phyloP scores from a whole-genome alignment of 1,284 basidiomycete species.

The Boletus sp. region DNA sequence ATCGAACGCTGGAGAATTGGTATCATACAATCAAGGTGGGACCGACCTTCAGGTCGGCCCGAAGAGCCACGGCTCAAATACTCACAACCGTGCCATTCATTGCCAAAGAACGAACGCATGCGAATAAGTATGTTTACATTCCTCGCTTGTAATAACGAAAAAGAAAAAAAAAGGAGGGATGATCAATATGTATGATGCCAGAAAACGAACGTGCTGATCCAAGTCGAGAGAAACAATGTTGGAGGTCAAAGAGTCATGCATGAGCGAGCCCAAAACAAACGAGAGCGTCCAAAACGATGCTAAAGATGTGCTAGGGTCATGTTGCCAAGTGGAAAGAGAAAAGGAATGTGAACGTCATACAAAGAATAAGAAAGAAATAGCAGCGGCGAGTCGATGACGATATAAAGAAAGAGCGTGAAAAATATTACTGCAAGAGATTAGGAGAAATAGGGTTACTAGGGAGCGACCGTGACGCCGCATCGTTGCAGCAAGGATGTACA shows the following conservation, averaged over 20 bases:
- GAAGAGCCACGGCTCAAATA: too few relatives aligned
- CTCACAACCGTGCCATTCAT: too few relatives aligned
- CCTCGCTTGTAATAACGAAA: constrained; percentile 1
- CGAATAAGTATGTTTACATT: constrained; percentile 10
- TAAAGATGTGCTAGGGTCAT: background rate
- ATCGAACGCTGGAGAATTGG: too few relatives aligned
- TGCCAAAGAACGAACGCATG: background rate
- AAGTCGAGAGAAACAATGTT: background rate
- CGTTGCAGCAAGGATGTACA: background rate
- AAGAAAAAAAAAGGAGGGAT: background rate
- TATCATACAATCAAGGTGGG: too few relatives aligned
- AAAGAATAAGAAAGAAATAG: constrained; percentile 3
- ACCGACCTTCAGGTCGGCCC: too few relatives aligned
- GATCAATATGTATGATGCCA: background rate
- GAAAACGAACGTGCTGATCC: background rate
- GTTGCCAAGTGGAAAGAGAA: background rate
- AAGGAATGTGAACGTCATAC: background rate
- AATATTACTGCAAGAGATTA: constrained; percentile 11
- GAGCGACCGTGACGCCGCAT: constrained; percentile 4
- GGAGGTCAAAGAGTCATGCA: background rate
- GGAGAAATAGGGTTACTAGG: constrained; percentile 5
- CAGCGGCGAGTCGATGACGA: background rate
- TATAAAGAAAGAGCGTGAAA: constrained; percentile 1
- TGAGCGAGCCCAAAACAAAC: background rate
- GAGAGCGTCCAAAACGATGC: constrained; percentile 16